Conservation (phyloP, 169 alveolate species). For the Plasmodium adleri region DNA sequence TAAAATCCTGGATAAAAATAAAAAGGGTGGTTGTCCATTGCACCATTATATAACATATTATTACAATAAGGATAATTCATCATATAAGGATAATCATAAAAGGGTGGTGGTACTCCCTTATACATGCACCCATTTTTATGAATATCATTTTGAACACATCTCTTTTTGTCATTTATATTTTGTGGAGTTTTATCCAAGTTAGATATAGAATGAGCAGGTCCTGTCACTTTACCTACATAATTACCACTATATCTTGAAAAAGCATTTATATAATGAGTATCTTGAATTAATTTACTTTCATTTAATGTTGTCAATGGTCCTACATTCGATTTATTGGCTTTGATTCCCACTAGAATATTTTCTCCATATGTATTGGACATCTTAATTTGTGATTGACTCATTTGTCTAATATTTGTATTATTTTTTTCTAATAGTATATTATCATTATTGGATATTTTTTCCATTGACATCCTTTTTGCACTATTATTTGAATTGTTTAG, state of each 20-base stretch:
- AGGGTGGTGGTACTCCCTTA: neutral
- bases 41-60: neutral
- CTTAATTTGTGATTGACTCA: neutral
- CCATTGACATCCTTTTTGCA: neutral
- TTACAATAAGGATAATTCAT: neutral
- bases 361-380: neutral
- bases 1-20: neutral
- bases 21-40: neutral
- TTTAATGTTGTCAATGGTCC: constrained; percentile 44
- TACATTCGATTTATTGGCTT: neutral
- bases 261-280: constrained; percentile 59
- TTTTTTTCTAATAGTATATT: neutral
- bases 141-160: neutral
- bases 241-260: constrained; percentile 48
- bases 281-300: constrained; percentile 18
- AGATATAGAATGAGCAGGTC: constrained; percentile 39
- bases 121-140: neutral
- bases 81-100: neutral
- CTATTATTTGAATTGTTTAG: neutral
- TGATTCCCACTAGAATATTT: constrained; percentile 10
- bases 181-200: constrained; percentile 41
- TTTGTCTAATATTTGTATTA: neutral
- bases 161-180: constrained; percentile 7
- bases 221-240: constrained; percentile 59
- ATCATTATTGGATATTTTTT: neutral